A percentile compares a stretch with the other conserved stretches of the same genome.
Evolutionary conservation across 805 yeast species (phyloP).

Genomic region (Nakazawaea wyomingensis): DNA sequence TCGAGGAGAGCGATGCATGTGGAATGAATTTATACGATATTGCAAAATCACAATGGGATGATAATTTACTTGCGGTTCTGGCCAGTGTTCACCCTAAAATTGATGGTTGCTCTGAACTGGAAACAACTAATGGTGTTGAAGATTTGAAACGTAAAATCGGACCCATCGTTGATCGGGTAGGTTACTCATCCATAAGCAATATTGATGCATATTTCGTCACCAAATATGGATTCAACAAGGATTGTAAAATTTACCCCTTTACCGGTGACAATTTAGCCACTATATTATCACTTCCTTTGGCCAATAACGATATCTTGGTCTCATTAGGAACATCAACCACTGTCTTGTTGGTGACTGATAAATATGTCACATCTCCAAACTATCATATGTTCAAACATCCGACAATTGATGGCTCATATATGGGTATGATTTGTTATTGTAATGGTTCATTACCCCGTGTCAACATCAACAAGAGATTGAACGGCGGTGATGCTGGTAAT

Average conservation of each 20-base stretch:
- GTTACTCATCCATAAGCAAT: slow-evolving; percentile 41
- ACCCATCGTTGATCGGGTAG: slow-evolving; percentile 37
- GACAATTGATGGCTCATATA: slow-evolving; percentile 64
- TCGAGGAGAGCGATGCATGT: slow-evolving; percentile 86
- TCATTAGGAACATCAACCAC: slow-evolving; percentile 94
- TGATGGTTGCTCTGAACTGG: slow-evolving; percentile 29
- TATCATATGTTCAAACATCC: slow-evolving; percentile 89
- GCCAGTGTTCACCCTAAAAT: slow-evolving; percentile 43
- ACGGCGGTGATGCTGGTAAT: slow-evolving; percentile 31
- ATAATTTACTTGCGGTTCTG: slow-evolving; percentile 48
- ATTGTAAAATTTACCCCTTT: slow-evolving; percentile 65
- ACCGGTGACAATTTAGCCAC: slow-evolving; percentile 94
- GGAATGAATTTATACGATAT: slow-evolving; percentile 90
- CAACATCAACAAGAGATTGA: slow-evolving; percentile 58
- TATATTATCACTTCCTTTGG: slow-evolving; percentile 72
- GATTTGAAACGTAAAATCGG: slow-evolving; percentile 52
- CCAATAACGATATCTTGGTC: slow-evolving; percentile 69
- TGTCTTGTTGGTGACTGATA: slow-evolving; percentile 71
- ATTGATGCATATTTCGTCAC: slow-evolving; percentile 56
- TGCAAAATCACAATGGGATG: slow-evolving; percentile 47
- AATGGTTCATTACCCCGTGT: slow-evolving; percentile 90
- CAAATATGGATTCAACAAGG: slow-evolving; percentile 55
- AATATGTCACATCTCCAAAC: slow-evolving; percentile 70
- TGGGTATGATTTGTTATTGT: slow-evolving; percentile 95
- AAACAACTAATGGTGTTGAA: slow-evolving; percentile 25